phyloP scores from a whole-genome alignment of 2,329 filamentous ascomycete species.

The Penicillium sp. region DNA sequence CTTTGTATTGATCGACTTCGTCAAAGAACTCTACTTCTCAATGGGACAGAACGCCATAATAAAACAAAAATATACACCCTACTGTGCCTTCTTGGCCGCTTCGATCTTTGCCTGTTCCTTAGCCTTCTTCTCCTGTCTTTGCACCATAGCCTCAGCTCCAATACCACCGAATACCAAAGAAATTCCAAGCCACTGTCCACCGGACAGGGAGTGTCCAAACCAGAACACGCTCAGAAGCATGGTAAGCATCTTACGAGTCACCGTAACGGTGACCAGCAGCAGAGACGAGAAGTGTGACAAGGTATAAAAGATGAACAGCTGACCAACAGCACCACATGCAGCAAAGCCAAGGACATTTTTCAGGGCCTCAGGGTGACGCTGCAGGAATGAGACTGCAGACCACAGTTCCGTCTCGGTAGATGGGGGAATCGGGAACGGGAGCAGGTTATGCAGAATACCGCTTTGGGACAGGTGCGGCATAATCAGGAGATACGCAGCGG shows the following conservation, averaged over 20 bases:
- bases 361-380: conserved; percentile 75
- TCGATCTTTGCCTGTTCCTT: conserved; percentile 67
- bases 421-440: conserved; percentile 59
- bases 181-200: conserved; percentile 94
- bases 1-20: background rate
- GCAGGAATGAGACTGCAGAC: conserved; percentile 79
- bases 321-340: conserved; percentile 85
- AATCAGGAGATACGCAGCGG: conserved; percentile 71
- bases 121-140: conserved; percentile 76
- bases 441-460: conserved; percentile 63
- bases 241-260: conserved; percentile 98
- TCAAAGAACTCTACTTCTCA: background rate
- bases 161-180: conserved; percentile 92
- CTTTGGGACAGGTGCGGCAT: conserved; percentile 78
- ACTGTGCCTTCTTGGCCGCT: conserved; percentile 31
- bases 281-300: conserved; percentile 89
- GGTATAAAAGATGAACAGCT: conserved; percentile 98
- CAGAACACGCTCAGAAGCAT: conserved; percentile 96
- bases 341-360: conserved; percentile 89
- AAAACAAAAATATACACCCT: background rate
- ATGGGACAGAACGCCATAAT: background rate
- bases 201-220: conserved; percentile 83
- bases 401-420: conserved; percentile 73
- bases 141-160: conserved; percentile 82
- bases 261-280: conserved; percentile 91